Evolutionary conservation across 2,329 filamentous ascomycete genomes (phyloP).

Genomic region (Monosporascus sp.): DNA sequence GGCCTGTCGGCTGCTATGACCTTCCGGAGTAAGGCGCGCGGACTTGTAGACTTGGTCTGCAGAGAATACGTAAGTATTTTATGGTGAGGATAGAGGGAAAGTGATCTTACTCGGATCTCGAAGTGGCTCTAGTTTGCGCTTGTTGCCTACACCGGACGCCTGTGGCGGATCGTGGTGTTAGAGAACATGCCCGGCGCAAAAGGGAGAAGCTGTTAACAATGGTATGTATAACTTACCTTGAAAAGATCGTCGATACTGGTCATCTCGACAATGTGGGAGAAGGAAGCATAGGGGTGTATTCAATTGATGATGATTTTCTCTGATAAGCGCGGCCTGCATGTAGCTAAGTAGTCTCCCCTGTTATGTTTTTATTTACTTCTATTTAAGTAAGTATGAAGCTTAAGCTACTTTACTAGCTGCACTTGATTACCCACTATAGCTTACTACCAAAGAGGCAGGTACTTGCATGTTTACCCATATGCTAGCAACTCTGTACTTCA

Average conservation of each 20-base stretch:
- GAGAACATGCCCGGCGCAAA: background rate
- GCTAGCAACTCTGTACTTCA: no score
- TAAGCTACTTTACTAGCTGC: no score
- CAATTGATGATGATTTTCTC: no score
- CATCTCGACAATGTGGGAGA: constrained; percentile 31
- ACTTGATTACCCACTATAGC: no score
- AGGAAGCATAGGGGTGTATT: no score
- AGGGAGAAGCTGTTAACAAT: background rate
- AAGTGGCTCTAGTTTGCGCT: constrained; percentile 58
- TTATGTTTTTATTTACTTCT: no score
- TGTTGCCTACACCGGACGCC: constrained; percentile 42
- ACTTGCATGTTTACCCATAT: no score
- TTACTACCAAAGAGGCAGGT: no score
- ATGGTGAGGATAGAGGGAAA: background rate
- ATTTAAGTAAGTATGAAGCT: no score
- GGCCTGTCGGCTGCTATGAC: constrained; percentile 37
- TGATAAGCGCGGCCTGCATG: no score
- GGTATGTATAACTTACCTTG: constrained; percentile 34
- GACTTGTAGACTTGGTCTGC: constrained; percentile 61
- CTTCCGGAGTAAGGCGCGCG: constrained; percentile 44
- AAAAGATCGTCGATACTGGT: constrained; percentile 56
- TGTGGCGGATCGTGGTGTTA: constrained; percentile 11
- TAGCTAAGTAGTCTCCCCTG: no score
- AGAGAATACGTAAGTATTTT: background rate
- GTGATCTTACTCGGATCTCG: constrained; percentile 54